Percentiles rank a stretch among this genome's conserved stretches.
Conservation (phyloP, 2,329 filamentous ascomycete species). For the Emydomyces testavorans region DNA sequence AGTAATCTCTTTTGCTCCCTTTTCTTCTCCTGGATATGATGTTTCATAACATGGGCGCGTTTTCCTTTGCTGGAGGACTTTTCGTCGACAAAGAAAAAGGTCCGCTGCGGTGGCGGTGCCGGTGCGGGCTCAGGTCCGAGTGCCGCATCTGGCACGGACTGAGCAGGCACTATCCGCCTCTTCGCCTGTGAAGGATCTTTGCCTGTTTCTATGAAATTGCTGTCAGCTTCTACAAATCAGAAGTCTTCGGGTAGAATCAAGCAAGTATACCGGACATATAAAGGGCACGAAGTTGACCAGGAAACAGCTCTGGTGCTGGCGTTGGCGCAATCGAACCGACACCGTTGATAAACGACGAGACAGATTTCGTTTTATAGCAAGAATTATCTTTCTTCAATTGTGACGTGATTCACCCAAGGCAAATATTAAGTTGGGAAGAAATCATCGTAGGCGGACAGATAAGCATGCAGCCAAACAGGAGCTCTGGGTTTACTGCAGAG, state of each 20-base stretch:
- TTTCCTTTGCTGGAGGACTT: constrained; percentile 34
- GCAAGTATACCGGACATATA: background rate
- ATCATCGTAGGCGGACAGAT: too few relatives aligned
- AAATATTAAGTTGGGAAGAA: too few relatives aligned
- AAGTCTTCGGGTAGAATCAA: background rate
- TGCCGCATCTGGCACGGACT: constrained; percentile 1
- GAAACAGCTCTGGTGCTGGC: too few relatives aligned
- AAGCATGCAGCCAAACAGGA: too few relatives aligned
- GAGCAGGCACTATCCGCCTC: constrained; percentile 7
- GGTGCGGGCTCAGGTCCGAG: background rate
- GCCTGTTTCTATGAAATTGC: background rate
- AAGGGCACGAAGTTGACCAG: background rate
- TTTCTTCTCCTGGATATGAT: constrained; percentile 36
- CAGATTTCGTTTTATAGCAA: too few relatives aligned
- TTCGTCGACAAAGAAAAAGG: constrained; percentile 33
- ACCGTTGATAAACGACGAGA: too few relatives aligned
- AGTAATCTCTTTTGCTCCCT: constrained; percentile 25
- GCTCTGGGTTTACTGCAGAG: too few relatives aligned
- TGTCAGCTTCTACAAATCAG: background rate
- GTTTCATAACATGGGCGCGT: constrained; percentile 36
- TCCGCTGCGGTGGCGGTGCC: background rate
- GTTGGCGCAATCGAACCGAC: too few relatives aligned
- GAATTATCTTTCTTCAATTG: too few relatives aligned
- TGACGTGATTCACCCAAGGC: too few relatives aligned
- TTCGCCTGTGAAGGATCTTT: background rate